Evolutionary conservation across 208 protist genomes (phyloP).

Genomic region (Leptomonas seymouri): DNA sequence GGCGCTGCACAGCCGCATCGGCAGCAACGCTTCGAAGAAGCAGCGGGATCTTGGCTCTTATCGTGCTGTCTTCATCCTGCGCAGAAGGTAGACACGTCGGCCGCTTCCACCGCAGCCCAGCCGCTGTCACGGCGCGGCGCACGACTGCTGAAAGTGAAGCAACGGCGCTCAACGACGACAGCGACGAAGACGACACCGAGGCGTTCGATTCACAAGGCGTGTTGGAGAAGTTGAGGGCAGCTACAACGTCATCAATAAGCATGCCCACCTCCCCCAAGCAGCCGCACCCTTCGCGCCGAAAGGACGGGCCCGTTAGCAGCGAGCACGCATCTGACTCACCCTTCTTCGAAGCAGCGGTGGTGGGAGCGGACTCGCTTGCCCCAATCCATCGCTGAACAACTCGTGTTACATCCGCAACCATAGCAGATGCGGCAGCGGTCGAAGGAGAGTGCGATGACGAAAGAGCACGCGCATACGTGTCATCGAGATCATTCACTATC

Average conservation of each 20-base stretch:
- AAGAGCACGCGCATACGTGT: not conserved
- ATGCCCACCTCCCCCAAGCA: not conserved
- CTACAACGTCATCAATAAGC: not conserved
- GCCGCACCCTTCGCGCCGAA: not conserved
- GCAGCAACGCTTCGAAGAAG: no score
- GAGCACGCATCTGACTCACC: no score
- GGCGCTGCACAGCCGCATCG: no score
- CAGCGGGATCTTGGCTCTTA: no score
- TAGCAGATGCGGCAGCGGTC: not conserved
- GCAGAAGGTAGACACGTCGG: not conserved
- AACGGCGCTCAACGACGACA: not conserved
- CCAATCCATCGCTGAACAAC: constrained; percentile 1
- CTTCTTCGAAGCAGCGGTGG: not conserved
- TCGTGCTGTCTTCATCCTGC: not conserved
- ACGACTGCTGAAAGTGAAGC: not conserved
- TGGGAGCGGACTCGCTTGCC: not conserved
- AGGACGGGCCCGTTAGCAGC: not conserved
- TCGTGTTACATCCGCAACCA: constrained; percentile 4
- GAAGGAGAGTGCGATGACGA: not conserved
- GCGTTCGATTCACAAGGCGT: not conserved
- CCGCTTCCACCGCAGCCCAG: constrained; percentile 4
- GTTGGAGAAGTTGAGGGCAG: not conserved
- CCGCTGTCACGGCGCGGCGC: not conserved
- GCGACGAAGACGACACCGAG: not conserved
- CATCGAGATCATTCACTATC: not conserved